A percentile compares a stretch with the other conserved stretches of the same genome.
Conservation (phyloP, 345 rosid genomes). For the Gynandropsis gynandra region DNA sequence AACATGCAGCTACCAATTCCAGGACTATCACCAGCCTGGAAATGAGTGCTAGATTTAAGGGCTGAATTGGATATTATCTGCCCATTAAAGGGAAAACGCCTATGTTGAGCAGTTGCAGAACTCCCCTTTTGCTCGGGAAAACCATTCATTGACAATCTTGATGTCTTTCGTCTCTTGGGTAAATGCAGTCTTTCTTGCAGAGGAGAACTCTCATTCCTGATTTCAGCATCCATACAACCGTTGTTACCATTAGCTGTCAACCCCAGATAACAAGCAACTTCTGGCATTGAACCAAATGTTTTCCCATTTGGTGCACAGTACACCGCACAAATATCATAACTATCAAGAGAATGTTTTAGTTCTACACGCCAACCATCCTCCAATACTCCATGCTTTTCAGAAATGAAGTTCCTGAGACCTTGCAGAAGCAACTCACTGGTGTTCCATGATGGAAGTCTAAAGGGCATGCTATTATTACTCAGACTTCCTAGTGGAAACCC, state of each 20-base stretch:
- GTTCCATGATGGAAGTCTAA: constrained; percentile 50
- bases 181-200: constrained; percentile 44
- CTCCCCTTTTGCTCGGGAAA: constrained; percentile 47
- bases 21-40: constrained; percentile 36
- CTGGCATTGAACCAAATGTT: constrained; percentile 66
- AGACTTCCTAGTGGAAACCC: constrained; percentile 44
- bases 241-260: constrained; percentile 38
- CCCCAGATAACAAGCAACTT: constrained; percentile 85
- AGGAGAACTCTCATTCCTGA: constrained; percentile 42
- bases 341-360: constrained; percentile 42
- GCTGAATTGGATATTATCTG: constrained; percentile 30
- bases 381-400: constrained; percentile 73
- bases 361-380: constrained; percentile 89
- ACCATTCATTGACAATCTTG: constrained; percentile 41
- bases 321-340: constrained; percentile 47
- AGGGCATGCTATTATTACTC: constrained; percentile 36
- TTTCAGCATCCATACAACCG: constrained; percentile 35
- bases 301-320: constrained; percentile 80
- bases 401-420: constrained; percentile 64
- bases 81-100: constrained; percentile 37
- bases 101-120: constrained; percentile 32
- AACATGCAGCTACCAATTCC: constrained; percentile 30
- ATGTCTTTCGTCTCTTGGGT: constrained; percentile 55
- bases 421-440: constrained; percentile 61
- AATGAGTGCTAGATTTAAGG: constrained; percentile 24